A percentile compares a stretch with the other conserved stretches of the same genome.
Evolutionary conservation across 139 green algal genomes (phyloP).

Genomic region (Micractinium conductrix): DNA sequence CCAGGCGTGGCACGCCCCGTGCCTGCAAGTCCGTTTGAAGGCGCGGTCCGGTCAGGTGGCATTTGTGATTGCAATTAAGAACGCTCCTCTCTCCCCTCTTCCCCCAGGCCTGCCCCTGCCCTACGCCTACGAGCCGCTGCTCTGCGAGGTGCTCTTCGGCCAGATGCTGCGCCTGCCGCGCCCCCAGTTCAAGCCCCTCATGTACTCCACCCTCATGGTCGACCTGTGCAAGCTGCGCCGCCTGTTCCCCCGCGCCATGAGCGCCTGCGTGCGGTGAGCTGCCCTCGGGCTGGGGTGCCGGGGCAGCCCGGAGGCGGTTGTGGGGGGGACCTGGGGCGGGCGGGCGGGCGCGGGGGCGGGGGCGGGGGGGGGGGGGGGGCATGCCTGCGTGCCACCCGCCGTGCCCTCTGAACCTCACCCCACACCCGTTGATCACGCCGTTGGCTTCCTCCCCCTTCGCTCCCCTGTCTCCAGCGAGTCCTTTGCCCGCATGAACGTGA

Average conservation of each 20-base stretch:
- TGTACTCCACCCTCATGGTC: slow-evolving; percentile 87
- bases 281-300: too few species aligned
- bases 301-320: too few species aligned
- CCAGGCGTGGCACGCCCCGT: neutral
- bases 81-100: too few species aligned
- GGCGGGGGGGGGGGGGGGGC: too few species aligned
- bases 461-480: slow-evolving; percentile 59
- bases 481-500: slow-evolving; percentile 65
- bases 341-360: too few species aligned
- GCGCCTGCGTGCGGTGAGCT: slow-evolving; percentile 66
- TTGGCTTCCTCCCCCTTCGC: too few species aligned
- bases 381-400: too few species aligned
- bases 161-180: slow-evolving; percentile 84
- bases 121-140: slow-evolving; percentile 67
- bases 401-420: too few species aligned
- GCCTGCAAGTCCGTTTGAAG: neutral
- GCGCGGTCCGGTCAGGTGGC: too few species aligned
- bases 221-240: slow-evolving; percentile 79
- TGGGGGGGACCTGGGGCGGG: too few species aligned
- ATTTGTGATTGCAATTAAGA: too few species aligned
- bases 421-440: too few species aligned
- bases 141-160: slow-evolving; percentile 86
- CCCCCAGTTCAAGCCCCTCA: slow-evolving; percentile 73
- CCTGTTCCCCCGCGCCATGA: slow-evolving; percentile 66
- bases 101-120: slow-evolving; percentile 63